Base-by-base conservation (phyloP, 2,329 filamentous ascomycete genomes). In the Colletotrichum lindemuthianum region DNA sequence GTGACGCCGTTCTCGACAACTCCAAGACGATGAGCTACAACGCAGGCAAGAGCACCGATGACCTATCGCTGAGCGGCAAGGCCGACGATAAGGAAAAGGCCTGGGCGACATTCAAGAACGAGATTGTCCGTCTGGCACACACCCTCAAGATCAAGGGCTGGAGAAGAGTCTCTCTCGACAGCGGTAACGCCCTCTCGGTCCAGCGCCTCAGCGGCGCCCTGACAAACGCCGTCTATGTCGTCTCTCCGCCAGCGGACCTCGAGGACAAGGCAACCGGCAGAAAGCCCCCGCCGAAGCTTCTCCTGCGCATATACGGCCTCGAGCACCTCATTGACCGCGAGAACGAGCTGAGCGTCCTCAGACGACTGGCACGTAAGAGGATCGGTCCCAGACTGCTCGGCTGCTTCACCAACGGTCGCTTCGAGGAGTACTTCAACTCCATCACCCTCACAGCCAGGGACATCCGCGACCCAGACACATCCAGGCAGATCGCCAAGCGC, bases 161-260 rank as follows among this genome's bases (percentile, higher is more conserved):
- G 96, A 88, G 94, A 57, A 89, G 89, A 65, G 88, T 99, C 0
- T 86, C 92, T 0, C 79, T 95, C 55, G 90, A 92, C 10, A 81
- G 83, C 67, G 91, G 90, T 68, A 86, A 88, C 54, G 82, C 82
- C 41, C 89, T 96, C 67, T 84, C 84, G 2, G 90, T 96, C 6
- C 86, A 92, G 76, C 86, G 92, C 53, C 82, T 96, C 34, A 97
- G 95, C 75, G 96, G 96, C 66, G 96, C 96, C 8, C 79, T 99
- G 69, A 99, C 96, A 16, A 99, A 99, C 74, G 93, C 95, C 10
- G 94, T 99, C 40, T 99, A 98, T 74, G 93, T 97, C 54, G 93
- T 98, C 24, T 91, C 88, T 2, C 94, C 95, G 2, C 94, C 95
- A 0, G 81, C 86, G 43, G 83, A 91, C 40, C 70, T 93, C 10